Percentiles rank a stretch among this genome's conserved stretches.
These are phyloP conservation scores for Melaleuca quinquenervia DNA, from an alignment of 345 rosid genomes.

Conservation along the genomic window DNA sequence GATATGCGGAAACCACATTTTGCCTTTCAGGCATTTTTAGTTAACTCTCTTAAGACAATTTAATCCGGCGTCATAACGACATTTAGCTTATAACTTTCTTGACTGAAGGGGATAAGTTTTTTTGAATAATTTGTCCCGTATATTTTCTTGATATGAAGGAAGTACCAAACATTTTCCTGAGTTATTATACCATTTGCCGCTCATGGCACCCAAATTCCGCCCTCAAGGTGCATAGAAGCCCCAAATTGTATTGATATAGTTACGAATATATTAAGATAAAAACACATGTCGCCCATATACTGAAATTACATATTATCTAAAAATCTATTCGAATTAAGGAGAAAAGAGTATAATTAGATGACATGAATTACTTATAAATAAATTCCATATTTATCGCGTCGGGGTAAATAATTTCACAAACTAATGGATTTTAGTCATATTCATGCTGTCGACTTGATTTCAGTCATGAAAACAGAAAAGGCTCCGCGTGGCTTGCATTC, in stretches of 20 bases:
- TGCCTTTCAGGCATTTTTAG: background rate
- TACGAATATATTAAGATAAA: background rate
- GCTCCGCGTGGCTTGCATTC: no score
- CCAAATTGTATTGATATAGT: background rate
- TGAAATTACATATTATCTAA: background rate
- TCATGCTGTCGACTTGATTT: background rate
- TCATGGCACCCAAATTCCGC: background rate
- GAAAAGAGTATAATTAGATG: background rate
- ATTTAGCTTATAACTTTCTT: background rate
- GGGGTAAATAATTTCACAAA: background rate
- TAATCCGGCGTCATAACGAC: background rate
- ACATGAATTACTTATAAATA: background rate
- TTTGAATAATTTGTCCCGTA: background rate
- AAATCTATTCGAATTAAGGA: background rate
- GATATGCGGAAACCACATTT: background rate
- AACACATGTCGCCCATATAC: background rate
- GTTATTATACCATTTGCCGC: background rate
- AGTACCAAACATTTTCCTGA: background rate
- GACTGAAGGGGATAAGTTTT: background rate
- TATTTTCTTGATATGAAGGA: background rate
- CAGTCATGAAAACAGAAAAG: no score
- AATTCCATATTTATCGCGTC: background rate
- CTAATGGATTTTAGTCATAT: background rate
- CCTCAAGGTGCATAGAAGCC: background rate
- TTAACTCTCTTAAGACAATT: background rate